Evolutionary conservation across 1,284 basidiomycete species (phyloP).

Genomic region (Tilletia setariae): DNA sequence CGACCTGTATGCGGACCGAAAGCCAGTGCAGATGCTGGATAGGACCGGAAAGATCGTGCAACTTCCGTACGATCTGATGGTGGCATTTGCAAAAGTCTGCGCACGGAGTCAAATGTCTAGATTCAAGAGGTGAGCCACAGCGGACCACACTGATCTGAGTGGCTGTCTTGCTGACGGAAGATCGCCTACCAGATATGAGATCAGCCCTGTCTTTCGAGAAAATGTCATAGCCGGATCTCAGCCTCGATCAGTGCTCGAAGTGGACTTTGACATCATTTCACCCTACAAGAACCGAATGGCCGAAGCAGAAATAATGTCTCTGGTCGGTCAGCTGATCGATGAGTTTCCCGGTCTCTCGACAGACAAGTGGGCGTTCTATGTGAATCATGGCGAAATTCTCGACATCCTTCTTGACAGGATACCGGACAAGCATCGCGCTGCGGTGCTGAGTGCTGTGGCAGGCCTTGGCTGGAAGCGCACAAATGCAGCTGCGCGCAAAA

Average conservation of each 20-base stretch:
- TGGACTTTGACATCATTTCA: slow-evolving; percentile 54
- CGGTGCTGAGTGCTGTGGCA: slow-evolving; percentile 31
- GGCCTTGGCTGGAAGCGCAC: slow-evolving; percentile 30
- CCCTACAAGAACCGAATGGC: slow-evolving; percentile 49
- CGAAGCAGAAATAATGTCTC: slow-evolving; percentile 49
- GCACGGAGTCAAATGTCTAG: slow-evolving; percentile 70
- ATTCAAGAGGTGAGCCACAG: slow-evolving; percentile 66
- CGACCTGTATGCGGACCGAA: slow-evolving; percentile 72
- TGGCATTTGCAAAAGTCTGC: slow-evolving; percentile 80
- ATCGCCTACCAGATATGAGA: slow-evolving; percentile 62
- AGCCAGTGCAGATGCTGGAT: slow-evolving; percentile 74
- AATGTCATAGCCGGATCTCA: slow-evolving; percentile 54
- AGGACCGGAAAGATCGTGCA: slow-evolving; percentile 58
- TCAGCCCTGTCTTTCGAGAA: slow-evolving; percentile 57
- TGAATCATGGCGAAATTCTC: slow-evolving; percentile 46
- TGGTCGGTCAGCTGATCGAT: slow-evolving; percentile 49
- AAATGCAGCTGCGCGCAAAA: slow-evolving; percentile 33
- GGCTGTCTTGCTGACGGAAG: too few species aligned
- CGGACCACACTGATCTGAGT: too few species aligned
- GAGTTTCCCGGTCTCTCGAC: slow-evolving; percentile 45
- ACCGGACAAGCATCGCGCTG: slow-evolving; percentile 27
- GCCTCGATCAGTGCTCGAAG: slow-evolving; percentile 50
- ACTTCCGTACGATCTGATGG: slow-evolving; percentile 57
- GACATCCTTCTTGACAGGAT: slow-evolving; percentile 46
- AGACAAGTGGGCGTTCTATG: slow-evolving; percentile 47